These are phyloP conservation scores for Carex myosuroides DNA, from an alignment of 176 grass and related monocot genomes.

Conservation along the genomic window DNA sequence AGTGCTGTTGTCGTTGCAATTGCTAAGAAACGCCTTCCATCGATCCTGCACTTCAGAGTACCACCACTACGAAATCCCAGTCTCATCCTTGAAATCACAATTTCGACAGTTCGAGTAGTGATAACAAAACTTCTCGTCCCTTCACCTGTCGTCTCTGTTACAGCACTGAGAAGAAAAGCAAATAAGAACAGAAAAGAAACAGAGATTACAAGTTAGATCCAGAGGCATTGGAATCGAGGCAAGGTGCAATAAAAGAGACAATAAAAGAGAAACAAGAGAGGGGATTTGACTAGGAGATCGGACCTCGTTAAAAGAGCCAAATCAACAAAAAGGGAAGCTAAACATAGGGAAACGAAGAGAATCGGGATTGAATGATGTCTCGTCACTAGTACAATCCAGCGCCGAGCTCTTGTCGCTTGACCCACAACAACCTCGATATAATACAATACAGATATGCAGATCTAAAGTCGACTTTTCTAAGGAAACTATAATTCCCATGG, in stretches of 20 bases:
- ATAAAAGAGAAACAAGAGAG: slow-evolving; percentile 11
- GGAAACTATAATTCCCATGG: neutral
- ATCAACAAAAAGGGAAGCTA: slow-evolving; percentile 3
- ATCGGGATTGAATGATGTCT: slow-evolving; percentile 13
- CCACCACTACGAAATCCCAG: neutral
- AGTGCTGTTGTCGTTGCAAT: neutral
- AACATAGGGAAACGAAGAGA: slow-evolving; percentile 24
- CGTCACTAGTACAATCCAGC: slow-evolving; percentile 13
- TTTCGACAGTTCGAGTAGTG: neutral
- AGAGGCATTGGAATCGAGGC: slow-evolving; percentile 15
- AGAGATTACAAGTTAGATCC: slow-evolving; percentile 3
- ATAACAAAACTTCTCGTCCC: neutral
- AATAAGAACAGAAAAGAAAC: neutral
- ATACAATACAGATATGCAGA: neutral
- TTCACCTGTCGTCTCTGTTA: neutral
- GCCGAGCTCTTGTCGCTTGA: slow-evolving; percentile 24
- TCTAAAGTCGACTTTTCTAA: slow-evolving; percentile 1
- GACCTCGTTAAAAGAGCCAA: slow-evolving; percentile 2
- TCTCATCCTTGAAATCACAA: neutral
- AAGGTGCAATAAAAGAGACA: slow-evolving; percentile 22
- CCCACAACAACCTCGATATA: slow-evolving; percentile 20
- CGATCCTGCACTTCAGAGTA: neutral
- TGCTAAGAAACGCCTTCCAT: neutral
- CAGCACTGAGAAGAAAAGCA: neutral
- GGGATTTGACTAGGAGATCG: neutral